phyloP scores from a whole-genome alignment of 1,284 basidiomycete genomes.

The Rhizopogon hawkerae region DNA sequence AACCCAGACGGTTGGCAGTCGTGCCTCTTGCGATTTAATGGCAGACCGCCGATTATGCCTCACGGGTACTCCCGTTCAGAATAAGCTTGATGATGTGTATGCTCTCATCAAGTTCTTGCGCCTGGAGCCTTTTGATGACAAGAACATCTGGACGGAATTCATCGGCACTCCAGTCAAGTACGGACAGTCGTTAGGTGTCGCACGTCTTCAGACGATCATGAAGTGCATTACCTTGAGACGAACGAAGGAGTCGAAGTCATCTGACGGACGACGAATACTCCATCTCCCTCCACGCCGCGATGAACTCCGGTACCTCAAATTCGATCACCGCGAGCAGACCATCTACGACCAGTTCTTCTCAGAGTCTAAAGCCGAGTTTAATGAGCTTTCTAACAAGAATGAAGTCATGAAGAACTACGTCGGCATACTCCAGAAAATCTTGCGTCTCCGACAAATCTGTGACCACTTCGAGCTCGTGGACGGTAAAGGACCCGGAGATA shows the following conservation, averaged over 20 bases:
- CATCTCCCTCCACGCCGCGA: conserved; percentile 82
- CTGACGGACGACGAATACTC: conserved; percentile 80
- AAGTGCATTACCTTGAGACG: conserved; percentile 92
- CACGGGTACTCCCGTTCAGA: conserved; percentile 97
- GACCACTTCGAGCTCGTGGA: conserved; percentile 91
- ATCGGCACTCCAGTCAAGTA: conserved; percentile 89
- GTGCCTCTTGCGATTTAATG: conserved; percentile 90
- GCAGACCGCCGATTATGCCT: conserved; percentile 90
- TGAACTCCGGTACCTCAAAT: conserved; percentile 77
- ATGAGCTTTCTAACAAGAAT: conserved; percentile 76
- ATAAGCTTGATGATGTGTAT: conserved; percentile 96
- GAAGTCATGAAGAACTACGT: conserved; percentile 98
- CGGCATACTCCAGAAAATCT: conserved; percentile 91
- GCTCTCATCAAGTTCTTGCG: conserved; percentile 95
- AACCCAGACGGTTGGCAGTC: conserved; percentile 85
- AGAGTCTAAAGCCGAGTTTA: conserved; percentile 86
- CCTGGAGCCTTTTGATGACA: conserved; percentile 88
- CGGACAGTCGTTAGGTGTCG: conserved; percentile 85
- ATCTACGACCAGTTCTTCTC: conserved; percentile 87
- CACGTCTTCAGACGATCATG: conserved; percentile 96
- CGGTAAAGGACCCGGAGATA: conserved; percentile 53
- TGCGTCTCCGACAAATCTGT: conserved; percentile 94
- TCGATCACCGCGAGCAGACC: conserved; percentile 74
- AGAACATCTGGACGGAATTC: conserved; percentile 86
- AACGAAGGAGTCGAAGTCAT: conserved; percentile 83